These are phyloP conservation scores for Dothistroma pini DNA, from an alignment of 2,329 filamentous ascomycete species.

Conservation along the genomic window DNA sequence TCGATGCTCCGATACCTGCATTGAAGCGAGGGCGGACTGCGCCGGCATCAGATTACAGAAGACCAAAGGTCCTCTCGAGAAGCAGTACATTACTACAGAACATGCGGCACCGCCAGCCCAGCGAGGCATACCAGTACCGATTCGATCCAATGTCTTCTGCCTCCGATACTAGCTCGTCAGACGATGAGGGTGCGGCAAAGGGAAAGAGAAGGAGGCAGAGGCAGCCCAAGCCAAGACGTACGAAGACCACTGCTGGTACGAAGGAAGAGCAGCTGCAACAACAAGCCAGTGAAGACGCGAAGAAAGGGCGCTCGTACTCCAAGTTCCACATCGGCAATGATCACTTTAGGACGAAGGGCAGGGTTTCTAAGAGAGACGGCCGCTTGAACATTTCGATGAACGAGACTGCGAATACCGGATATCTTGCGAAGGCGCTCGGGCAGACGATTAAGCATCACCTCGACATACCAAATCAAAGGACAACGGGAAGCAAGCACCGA, in stretches of 20 bases:
- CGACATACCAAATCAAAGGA: constrained; percentile 28
- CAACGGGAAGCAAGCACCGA: constrained; percentile 30
- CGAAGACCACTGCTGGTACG: constrained; percentile 12
- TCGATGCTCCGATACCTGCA: neutral
- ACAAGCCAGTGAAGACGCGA: constrained; percentile 13
- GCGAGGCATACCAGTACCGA: constrained; percentile 23
- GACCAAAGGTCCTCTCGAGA: constrained; percentile 13
- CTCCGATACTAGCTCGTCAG: constrained; percentile 29
- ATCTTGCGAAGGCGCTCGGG: constrained; percentile 69
- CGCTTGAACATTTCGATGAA: constrained; percentile 69
- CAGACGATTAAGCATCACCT: constrained; percentile 58
- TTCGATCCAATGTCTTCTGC: constrained; percentile 31
- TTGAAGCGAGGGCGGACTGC: constrained; percentile 20
- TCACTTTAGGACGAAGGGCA: constrained; percentile 61
- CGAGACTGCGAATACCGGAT: constrained; percentile 65
- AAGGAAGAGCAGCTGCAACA: constrained; percentile 11
- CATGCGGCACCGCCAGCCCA: constrained; percentile 18
- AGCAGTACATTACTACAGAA: constrained; percentile 25
- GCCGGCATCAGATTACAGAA: constrained; percentile 10
- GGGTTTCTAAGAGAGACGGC: constrained; percentile 64
- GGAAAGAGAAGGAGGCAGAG: neutral
- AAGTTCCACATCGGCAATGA: constrained; percentile 62
- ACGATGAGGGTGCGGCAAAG: constrained; percentile 28
- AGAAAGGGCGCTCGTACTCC: constrained; percentile 40
- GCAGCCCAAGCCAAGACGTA: constrained; percentile 2